These are phyloP conservation scores for Alternaria brassicae DNA, from an alignment of 2,329 filamentous ascomycete genomes.

Conservation along the genomic window DNA sequence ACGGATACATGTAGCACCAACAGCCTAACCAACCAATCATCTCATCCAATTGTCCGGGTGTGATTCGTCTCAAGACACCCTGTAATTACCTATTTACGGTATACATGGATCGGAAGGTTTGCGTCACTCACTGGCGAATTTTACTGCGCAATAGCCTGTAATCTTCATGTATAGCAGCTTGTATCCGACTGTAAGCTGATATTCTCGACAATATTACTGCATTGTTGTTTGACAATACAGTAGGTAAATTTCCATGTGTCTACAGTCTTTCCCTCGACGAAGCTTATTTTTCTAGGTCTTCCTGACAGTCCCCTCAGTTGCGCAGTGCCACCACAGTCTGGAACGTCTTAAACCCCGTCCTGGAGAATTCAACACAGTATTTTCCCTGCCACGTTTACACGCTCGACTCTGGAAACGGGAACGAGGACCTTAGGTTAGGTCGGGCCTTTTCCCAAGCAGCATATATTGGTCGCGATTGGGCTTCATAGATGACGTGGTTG, in stretches of 20 bases:
- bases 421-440: conserved; percentile 40
- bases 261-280: background rate
- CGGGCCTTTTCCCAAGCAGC: conserved; percentile 58
- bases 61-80: no score
- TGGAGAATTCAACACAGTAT: conserved; percentile 46
- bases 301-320: background rate
- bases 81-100: no score
- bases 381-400: conserved; percentile 50
- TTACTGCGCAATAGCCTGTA: no score
- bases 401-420: background rate
- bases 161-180: background rate
- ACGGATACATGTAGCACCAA: no score
- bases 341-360: conserved; percentile 40
- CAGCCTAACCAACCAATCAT: no score
- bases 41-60: no score
- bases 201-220: background rate
- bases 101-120: background rate
- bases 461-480: conserved; percentile 50
- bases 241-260: background rate
- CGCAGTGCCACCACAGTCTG: background rate
- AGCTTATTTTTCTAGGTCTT: background rate
- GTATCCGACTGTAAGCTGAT: background rate
- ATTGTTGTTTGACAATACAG: background rate
- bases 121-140: background rate
- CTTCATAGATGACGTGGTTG: conserved; percentile 5